phyloP scores from a whole-genome alignment of 192 early-diverging fungal species.

The Funneliformis geosporum region DNA sequence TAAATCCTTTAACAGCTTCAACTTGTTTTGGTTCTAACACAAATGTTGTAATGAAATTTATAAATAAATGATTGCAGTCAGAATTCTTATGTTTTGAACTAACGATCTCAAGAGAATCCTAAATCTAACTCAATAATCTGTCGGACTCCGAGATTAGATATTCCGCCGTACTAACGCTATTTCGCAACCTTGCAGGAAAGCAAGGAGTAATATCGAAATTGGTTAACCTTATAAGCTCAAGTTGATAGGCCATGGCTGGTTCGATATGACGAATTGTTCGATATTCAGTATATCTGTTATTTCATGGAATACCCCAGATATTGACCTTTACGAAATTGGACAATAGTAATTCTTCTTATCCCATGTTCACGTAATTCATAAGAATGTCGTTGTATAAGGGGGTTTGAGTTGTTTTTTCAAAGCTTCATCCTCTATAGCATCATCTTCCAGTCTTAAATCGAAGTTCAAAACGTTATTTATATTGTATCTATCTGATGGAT shows the following conservation, averaged over 20 bases:
- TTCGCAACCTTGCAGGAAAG: constrained; percentile 83
- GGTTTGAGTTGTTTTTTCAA: constrained; percentile 65
- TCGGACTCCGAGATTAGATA: constrained; percentile 96
- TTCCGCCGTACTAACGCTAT: constrained; percentile 83
- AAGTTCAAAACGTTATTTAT: constrained; percentile 86
- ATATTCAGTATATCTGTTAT: constrained; percentile 83
- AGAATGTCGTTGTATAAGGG: too few species aligned
- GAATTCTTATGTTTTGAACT: constrained; percentile 89
- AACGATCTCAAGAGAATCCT: constrained; percentile 95
- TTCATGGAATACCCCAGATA: constrained; percentile 92
- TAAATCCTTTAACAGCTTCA: constrained; percentile 82
- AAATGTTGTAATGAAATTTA: constrained; percentile 99
- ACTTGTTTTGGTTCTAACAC: constrained; percentile 82
- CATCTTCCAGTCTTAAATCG: constrained; percentile 68
- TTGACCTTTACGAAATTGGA: constrained; percentile 79
- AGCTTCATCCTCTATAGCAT: constrained; percentile 68
- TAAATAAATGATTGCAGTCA: constrained; percentile 98
- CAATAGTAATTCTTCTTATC: constrained; percentile 88
- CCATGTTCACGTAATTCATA: constrained; percentile 68
- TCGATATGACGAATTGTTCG: constrained; percentile 96
- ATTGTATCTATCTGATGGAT: constrained; percentile 34
- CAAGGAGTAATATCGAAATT: constrained; percentile 97
- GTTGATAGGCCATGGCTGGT: constrained; percentile 96
- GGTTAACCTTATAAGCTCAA: constrained; percentile 87
- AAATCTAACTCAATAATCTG: constrained; percentile 87